Evolutionary conservation across 208 protist genomes (phyloP), one percentile per base, ranked within the genome.

Genomic region (Lotmaria passim): DNA sequence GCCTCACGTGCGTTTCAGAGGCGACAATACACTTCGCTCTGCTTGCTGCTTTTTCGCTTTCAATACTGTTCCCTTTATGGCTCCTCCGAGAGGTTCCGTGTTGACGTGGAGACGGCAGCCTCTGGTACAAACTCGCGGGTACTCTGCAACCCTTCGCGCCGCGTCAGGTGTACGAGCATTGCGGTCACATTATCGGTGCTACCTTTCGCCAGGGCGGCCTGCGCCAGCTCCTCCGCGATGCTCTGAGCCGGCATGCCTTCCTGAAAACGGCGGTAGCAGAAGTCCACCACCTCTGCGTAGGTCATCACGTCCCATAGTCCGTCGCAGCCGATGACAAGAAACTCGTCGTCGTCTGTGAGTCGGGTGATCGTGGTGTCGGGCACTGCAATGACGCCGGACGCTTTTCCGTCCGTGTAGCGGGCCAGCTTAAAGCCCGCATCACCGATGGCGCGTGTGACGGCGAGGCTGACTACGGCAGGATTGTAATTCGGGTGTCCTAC

Each of bases 241-340:
- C 48, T 68, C 72, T 93, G 86, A 39, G 91, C 83, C 7, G 78
- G 58, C 46, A 83, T 71, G 8, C 80, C 79, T 19, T 64, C 30
- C 33, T 73, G 73, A 46, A 91, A 90, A 60, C 81, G 83, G 11
- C 75, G 73, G 52, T 75, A 79, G 53, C 90, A 96, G 47, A 96
- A 93, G 51, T 89, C 79, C 1, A 96, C 81, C 57, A 96, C 95
- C 64, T 93, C 81, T 36, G 85, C 90, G 73, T 98, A 96, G 17
- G 85, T 83, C 91, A 97, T 96, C 15, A 97, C 93, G 69, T 98
- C 95, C 91, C 91, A 98, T 51, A 98, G 72, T n/a, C 95, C 95
- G 63, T 98, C 95, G 67, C 95, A 97, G 24, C 87, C 95, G 71
- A 98, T 89, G 28, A 98, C 83, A 14, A 97, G 63, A 70, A 97